phyloP scores from a whole-genome alignment of 176 grass and related monocot genomes.

The Phyllostachys edulis region DNA sequence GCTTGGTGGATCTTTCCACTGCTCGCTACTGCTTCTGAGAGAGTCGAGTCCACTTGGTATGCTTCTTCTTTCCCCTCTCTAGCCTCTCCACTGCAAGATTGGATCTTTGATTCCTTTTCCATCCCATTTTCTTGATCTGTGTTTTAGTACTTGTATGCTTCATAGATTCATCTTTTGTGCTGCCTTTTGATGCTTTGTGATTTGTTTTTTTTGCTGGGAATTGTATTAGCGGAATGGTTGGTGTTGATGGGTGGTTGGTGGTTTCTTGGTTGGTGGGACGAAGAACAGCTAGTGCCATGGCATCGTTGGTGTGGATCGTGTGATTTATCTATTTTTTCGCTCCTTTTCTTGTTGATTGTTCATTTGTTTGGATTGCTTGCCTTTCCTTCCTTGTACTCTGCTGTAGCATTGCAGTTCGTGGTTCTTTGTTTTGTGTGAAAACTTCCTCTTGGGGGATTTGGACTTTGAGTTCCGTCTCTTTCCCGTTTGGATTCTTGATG shows the following conservation, averaged over 20 bases:
- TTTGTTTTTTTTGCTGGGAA: conserved; percentile 1
- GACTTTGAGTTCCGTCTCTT: conserved; percentile 8
- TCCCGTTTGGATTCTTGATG: neutral
- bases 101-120: conserved; percentile 28
- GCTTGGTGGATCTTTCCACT: conserved; percentile 33
- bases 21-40: neutral
- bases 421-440: neutral
- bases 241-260: conserved; percentile 22
- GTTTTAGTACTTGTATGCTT: neutral
- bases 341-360: too few relatives aligned
- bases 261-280: conserved; percentile 25
- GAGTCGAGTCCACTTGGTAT: conserved; percentile 33
- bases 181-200: neutral
- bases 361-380: neutral
- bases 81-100: conserved; percentile 3
- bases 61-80: neutral
- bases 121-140: conserved; percentile 22
- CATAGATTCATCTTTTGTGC: conserved; percentile 11
- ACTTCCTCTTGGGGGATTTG: neutral
- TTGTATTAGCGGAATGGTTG: conserved; percentile 27
- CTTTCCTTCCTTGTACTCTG: neutral
- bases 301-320: conserved; percentile 26
- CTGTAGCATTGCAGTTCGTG: neutral
- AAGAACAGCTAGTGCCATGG: conserved; percentile 6
- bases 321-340: too few relatives aligned